Evolutionary conservation across 2,329 filamentous ascomycete species (phyloP), one percentile per base, ranked within the genome.

Genomic region (Fusarium brevicatenulatum): DNA sequence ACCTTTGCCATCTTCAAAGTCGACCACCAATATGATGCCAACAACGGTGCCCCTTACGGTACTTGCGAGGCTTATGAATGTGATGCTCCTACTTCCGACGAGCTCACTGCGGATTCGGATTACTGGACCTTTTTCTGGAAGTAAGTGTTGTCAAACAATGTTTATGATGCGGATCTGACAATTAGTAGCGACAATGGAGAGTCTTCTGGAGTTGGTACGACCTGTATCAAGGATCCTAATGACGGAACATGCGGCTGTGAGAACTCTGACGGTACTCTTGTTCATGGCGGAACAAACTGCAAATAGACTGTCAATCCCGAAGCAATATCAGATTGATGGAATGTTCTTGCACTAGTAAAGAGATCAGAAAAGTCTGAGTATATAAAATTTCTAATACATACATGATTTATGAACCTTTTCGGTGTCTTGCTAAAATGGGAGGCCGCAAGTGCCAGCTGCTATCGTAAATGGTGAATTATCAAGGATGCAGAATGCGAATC

Each of bases 91-190:
- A 66, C 66, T 15, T 62, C 63, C 15, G 44, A 39, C 7, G 56
- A 65, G 40, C 43, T 77, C 42, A 71, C 65, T 13, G 28, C 62
- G 4, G 49, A 77, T n/a, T 37, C 46, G 4, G 75, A 76, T 42
- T 77, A 70, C 70, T 77, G 75, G 75, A 77, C 75, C 13, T 77
- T 77, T 44, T 77, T 75, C 72, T 77, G 75, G 75, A 69, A 62
- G 75, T 77, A 58, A 67, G 73, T 66, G 13, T 34, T 4, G 1
- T 5, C 5, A 25, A 19, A 44, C 0, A 13, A 19, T 44, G 1
- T 7, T 39, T 18, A 8, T 11, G 19, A 36, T 39, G 9, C 2
- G 2, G 30, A 32, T 12, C 66, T 76, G 42, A 74, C 47, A 0
- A 21, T 9, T 18, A 30, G 0, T 34, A 77, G 75, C 23, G 40